Base-by-base conservation (phyloP, 257 asterid species). In the Solanum etuberosum region DNA sequence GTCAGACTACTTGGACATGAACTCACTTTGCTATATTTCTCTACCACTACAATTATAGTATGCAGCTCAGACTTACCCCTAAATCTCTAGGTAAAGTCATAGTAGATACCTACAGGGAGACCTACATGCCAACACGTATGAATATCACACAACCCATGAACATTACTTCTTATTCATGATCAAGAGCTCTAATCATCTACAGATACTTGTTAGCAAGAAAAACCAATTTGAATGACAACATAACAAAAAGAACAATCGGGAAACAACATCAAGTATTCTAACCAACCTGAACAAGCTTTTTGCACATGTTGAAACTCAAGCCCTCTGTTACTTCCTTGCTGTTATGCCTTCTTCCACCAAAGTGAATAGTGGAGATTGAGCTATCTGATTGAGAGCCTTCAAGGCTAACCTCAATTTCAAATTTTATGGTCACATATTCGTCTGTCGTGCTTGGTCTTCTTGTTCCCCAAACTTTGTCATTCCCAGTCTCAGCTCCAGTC, bases 251-350 rank as follows among this genome's bases (percentile, higher is more conserved):
- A 85, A n/a, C 71, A 73, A 73, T 5, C 32, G 68, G 42, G 31
- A 23, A 42, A 51, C 15, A 32, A 70, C 21, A 14, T 46, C n/a
- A 81, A 34, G 84, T 29, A 29, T 67, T 72, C 90, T 86, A 46
- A 91, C 93, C 93, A 59, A 91, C 93, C 93, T 89, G 91, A 76
- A 91, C 93, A 42, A 91, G 92, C 84, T 91, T 91, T 86, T 89
- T 90, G 90, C 92, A 91, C 93, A 90, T 91, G 88, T 85, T 91
- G 88, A 89, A 91, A 89, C 93, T 91, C 88, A 91, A 86, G 80
- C 92, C 91, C 88, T 89, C 91, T 73, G 88, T 91, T 72, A 81
- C 85, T 43, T 90, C 91, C 81, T 89, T 90, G 89, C 83, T 84
- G 84, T 86, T 91, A 25, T 89, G 80, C 83, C 89, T 86, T 77